Base-by-base conservation (phyloP, 2,329 filamentous ascomycete genomes). In the Neurospora sp. region DNA sequence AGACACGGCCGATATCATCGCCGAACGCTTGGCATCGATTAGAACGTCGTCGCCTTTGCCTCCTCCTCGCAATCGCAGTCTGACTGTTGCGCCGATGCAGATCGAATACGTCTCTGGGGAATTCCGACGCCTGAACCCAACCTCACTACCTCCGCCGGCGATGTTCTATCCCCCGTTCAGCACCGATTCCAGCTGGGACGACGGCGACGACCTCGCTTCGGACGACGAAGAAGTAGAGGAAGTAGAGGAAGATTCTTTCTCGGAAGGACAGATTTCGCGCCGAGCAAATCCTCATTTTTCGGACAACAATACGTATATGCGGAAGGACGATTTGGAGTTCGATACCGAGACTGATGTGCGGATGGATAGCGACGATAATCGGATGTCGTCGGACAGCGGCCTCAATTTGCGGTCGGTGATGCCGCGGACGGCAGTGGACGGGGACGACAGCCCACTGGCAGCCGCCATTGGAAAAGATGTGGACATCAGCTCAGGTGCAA, bases 101-200 rank as follows among this genome's bases (percentile, higher is more conserved):
- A 84, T 86, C 23, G 78, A 84, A 68, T 87, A 87, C 68, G 69
- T 84, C 0, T 79, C 80, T 0, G 79, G 79, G 2, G 79, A 78
- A 7, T 78, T 85, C 67, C 82, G 80, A 70, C 80, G 78, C 13
- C 76, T 87, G 8, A 77, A 81, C 0, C 85, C 86, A 0, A 80
- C 83, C 0, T 77, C 84, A 0, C 79, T 88, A 0, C 86, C 86
- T 0, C 85, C 85, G 0, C 84, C 86, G 0, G 81, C 82, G 2
- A 83, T 84, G 71, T 87, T 85, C 75, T 83, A 84, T 73, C 82
- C 82, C 0, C 81, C 81, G 0, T 82, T 84, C 62, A 85, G 82
- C 71, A 76, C 80, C 10, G 82, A 82, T 66, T 78, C 77, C 0
- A 76, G 76, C 6, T 75, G 74, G 1, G 74, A 73, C 2, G 73